Conservation (phyloP, 2,329 filamentous ascomycete genomes). For the Apiospora phragmitis region DNA sequence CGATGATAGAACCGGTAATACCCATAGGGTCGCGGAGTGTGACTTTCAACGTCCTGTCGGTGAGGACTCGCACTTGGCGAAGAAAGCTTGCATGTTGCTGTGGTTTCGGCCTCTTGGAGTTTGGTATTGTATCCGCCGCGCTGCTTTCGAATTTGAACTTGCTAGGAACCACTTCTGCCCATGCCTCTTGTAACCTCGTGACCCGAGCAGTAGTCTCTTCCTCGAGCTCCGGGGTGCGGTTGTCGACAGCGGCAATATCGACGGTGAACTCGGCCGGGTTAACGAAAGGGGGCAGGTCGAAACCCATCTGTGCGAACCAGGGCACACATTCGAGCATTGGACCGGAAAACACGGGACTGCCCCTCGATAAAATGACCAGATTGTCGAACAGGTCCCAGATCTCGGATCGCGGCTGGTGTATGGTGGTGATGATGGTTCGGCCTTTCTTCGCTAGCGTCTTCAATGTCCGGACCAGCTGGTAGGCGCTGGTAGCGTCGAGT, state of each 20-base stretch:
- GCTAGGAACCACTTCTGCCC: conserved; percentile 45
- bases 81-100: conserved; percentile 53
- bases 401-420: conserved; percentile 77
- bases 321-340: conserved; percentile 55
- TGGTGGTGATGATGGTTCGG: conserved; percentile 70
- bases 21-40: conserved; percentile 78
- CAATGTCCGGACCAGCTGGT: conserved; percentile 69
- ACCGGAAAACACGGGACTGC: conserved; percentile 69
- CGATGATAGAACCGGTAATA: conserved; percentile 67
- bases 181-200: conserved; percentile 59
- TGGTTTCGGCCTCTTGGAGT: conserved; percentile 19
- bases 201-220: conserved; percentile 59
- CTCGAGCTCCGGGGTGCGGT: conserved; percentile 67
- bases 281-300: conserved; percentile 67
- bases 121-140: conserved; percentile 13
- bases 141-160: conserved; percentile 24
- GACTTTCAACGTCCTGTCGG: conserved; percentile 67
- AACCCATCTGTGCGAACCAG: conserved; percentile 64
- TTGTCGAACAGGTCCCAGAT: conserved; percentile 79
- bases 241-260: conserved; percentile 74
- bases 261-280: conserved; percentile 79
- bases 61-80: conserved; percentile 66
- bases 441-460: conserved; percentile 68
- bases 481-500: conserved; percentile 75
- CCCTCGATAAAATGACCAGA: conserved; percentile 67